A percentile compares a stretch with the other conserved stretches of the same genome.
Evolutionary conservation across 176 grass and related monocot species (phyloP).

Genomic region (Bolboschoenus planiculmis): DNA sequence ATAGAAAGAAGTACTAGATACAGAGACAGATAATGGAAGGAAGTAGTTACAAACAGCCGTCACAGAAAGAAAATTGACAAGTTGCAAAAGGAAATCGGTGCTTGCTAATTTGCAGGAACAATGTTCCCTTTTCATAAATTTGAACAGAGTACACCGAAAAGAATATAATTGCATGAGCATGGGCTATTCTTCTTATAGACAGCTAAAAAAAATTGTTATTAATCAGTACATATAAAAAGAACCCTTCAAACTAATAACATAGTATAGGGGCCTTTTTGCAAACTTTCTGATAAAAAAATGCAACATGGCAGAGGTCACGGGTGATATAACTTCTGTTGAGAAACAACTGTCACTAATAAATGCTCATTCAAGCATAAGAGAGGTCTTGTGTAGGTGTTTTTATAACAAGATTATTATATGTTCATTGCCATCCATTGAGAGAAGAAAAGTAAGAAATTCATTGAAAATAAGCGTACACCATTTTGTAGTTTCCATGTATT

Average conservation of each 20-base stretch:
- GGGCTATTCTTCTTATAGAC: neutral
- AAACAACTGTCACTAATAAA: conserved; percentile 19
- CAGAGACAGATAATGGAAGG: neutral
- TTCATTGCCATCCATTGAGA: neutral
- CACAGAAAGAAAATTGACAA: neutral
- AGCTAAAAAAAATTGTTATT: neutral
- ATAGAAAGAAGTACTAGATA: neutral
- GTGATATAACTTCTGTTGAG: neutral
- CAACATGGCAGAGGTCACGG: neutral
- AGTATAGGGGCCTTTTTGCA: neutral
- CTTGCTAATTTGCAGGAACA: neutral
- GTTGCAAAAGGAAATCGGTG: neutral
- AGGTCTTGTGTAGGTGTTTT: neutral
- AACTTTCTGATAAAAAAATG: neutral
- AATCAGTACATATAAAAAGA: neutral
- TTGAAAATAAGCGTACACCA: neutral
- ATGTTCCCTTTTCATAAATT: conserved; percentile 3
- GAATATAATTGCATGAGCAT: neutral
- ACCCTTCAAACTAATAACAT: neutral
- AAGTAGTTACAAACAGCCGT: neutral
- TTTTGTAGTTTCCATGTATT: neutral
- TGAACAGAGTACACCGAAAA: conserved; percentile 8
- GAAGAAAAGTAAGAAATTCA: too few relatives aligned
- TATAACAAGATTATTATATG: neutral
- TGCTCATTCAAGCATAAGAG: neutral